phyloP scores from a whole-genome alignment of 495 filamentous ascomycete species.

The Tuber magnatum region DNA sequence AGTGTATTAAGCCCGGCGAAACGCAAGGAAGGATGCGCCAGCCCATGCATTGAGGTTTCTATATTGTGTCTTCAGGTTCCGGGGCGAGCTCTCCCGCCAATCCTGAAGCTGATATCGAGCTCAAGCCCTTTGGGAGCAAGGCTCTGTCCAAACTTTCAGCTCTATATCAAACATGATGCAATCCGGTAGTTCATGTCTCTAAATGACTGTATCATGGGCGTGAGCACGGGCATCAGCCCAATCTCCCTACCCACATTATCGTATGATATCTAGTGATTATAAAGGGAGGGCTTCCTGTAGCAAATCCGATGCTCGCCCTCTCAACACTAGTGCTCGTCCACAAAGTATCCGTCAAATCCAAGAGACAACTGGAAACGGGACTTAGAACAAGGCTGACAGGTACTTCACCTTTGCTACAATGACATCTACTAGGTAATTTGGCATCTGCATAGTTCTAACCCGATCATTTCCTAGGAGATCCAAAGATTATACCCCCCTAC shows the following conservation, averaged over 20 bases:
- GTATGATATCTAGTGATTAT: background rate
- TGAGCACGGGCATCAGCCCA: background rate
- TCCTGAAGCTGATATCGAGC: background rate
- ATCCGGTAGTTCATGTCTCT: background rate
- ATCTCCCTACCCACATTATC: background rate
- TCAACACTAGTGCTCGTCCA: background rate
- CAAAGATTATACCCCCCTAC: background rate
- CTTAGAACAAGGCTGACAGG: background rate
- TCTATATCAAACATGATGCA: background rate
- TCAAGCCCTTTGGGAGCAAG: background rate
- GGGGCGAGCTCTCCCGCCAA: background rate
- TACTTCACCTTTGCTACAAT: background rate
- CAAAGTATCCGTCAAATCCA: background rate
- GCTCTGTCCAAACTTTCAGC: background rate
- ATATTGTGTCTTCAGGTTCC: background rate
- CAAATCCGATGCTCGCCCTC: background rate
- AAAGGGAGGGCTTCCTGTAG: background rate
- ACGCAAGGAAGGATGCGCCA: background rate
- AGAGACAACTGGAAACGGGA: background rate
- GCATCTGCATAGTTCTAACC: background rate
- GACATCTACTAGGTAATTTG: background rate
- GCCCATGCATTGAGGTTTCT: background rate
- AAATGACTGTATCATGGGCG: background rate
- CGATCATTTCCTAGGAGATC: background rate
- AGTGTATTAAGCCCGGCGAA: conserved; percentile 3